Base-by-base conservation (phyloP, 306 rosid species). In the Arachis hypogaea region DNA sequence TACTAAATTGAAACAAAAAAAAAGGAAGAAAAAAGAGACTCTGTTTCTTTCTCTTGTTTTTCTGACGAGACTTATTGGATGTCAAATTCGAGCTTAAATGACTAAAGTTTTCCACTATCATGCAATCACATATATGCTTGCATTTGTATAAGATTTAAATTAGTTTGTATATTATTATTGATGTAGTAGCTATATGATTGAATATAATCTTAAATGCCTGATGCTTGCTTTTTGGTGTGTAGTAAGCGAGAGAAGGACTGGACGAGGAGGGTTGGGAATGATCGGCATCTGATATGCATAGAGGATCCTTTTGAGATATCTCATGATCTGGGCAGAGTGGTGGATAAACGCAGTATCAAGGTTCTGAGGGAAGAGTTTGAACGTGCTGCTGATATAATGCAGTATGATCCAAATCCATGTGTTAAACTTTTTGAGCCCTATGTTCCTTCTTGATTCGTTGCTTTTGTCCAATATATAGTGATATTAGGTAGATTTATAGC, bases 321-420 rank as follows among this genome's bases (percentile, higher is more conserved):
- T 64, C 99, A 94, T 73, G 99, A 94, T 81, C 83, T 94, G 16
- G 99, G 99, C 50, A 91, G 97, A 77, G 96, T 94, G 67, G 99
- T 94, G 7, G 99, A 94, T 72, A 94, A 88, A 85, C 63, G 44
- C 61, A 94, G 97, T 88, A 94, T 94, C 64, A 94, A 82, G 79
- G 95, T 94, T 77, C 82, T 94, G 64, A 83, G 97, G 46, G 99
- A 91, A 83, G 99, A 94, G 79, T 94, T 94, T 63, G 99, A 94
- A 71, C 96, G 96, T 54, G 98, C 98, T 5, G 98, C 99, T 1
- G 79, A 82, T 7, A 83, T 94, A 14, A 75, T 94, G 92, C 99
- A 94, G 69, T 68, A 36, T 71, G 96, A 89, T 84, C 86, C 90
- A 65, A 89, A 85, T 75, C 97, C 99, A 9, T 88, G 91, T 38